Conservation (phyloP, 2,329 filamentous ascomycete genomes). For the Fusarium chlamydosporum region DNA sequence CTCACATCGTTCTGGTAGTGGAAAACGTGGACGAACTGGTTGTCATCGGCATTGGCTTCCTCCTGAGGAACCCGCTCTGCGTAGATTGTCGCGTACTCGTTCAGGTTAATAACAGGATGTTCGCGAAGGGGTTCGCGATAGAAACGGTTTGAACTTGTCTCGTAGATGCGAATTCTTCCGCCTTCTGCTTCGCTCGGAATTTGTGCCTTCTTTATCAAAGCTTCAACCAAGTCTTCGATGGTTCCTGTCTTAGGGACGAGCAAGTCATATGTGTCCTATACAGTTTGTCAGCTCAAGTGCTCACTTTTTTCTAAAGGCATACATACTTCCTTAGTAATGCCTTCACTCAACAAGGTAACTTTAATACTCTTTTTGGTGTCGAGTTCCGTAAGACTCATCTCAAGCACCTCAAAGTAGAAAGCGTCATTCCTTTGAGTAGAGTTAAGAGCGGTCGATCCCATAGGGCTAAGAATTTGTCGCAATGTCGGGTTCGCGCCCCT, state of each 20-base stretch:
- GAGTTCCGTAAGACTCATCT: constrained; percentile 92
- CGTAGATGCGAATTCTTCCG: constrained; percentile 82
- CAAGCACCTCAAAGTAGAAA: constrained; percentile 91
- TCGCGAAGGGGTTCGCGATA: constrained; percentile 81
- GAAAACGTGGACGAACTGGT: constrained; percentile 80
- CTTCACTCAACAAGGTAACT: constrained; percentile 87
- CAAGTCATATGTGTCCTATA: constrained; percentile 81
- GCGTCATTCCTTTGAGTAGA: constrained; percentile 80
- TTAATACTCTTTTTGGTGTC: constrained; percentile 93
- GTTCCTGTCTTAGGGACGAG: constrained; percentile 89
- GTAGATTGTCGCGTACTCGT: constrained; percentile 86
- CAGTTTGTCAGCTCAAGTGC: constrained; percentile 15
- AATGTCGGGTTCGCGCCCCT: constrained; percentile 79
- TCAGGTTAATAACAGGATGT: constrained; percentile 82
- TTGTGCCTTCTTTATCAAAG: constrained; percentile 83
- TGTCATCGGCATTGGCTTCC: constrained; percentile 70
- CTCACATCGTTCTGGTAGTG: constrained; percentile 93
- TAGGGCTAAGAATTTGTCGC: constrained; percentile 81
- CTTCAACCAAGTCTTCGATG: constrained; percentile 81
- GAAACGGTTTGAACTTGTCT: constrained; percentile 85
- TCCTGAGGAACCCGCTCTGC: constrained; percentile 86
- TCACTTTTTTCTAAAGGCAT: background rate
- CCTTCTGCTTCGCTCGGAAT: constrained; percentile 79
- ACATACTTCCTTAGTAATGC: constrained; percentile 88
- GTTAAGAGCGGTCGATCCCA: constrained; percentile 76